A percentile compares a stretch with the other conserved stretches of the same genome.
Evolutionary conservation across 345 rosid species (phyloP).

Genomic region (Lepidium didymum): DNA sequence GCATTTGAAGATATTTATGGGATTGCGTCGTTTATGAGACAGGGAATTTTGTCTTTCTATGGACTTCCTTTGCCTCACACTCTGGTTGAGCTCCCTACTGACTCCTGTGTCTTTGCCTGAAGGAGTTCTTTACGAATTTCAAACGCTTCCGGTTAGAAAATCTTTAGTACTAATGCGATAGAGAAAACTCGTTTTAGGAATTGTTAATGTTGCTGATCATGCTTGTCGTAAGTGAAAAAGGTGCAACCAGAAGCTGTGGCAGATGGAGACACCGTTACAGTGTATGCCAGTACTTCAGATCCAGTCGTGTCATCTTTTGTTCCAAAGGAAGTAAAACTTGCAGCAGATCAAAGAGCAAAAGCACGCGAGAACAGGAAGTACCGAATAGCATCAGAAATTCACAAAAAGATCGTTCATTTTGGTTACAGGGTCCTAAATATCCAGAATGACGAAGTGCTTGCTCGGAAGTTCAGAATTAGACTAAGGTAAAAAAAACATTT

Average conservation of each 20-base stretch:
- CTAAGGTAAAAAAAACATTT: constrained; percentile 41
- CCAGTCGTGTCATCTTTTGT: constrained; percentile 54
- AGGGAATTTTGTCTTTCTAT: constrained; percentile 79
- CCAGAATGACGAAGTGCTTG: constrained; percentile 53
- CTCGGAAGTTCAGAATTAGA: constrained; percentile 64
- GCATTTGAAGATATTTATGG: neutral
- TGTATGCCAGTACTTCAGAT: constrained; percentile 51
- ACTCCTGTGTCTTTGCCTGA: constrained; percentile 48
- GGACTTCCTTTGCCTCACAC: constrained; percentile 65
- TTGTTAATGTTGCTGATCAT: neutral
- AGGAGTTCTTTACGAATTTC: constrained; percentile 50
- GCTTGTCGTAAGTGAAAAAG: constrained; percentile 31
- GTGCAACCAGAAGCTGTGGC: constrained; percentile 66
- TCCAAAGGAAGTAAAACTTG: constrained; percentile 50
- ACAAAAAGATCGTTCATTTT: constrained; percentile 43
- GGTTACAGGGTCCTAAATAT: constrained; percentile 39
- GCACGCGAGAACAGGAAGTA: constrained; percentile 59
- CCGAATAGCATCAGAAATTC: constrained; percentile 53
- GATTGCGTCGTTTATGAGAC: neutral
- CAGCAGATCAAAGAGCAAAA: constrained; percentile 48
- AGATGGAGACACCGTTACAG: constrained; percentile 83
- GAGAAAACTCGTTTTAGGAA: neutral
- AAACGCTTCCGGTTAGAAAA: constrained; percentile 63
- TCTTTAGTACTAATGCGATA: neutral
- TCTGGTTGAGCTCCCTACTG: constrained; percentile 30